Evolutionary conservation across 306 rosid genomes (phyloP), one percentile per base, ranked within the genome.

Genomic region (Hippophae tibetana): DNA sequence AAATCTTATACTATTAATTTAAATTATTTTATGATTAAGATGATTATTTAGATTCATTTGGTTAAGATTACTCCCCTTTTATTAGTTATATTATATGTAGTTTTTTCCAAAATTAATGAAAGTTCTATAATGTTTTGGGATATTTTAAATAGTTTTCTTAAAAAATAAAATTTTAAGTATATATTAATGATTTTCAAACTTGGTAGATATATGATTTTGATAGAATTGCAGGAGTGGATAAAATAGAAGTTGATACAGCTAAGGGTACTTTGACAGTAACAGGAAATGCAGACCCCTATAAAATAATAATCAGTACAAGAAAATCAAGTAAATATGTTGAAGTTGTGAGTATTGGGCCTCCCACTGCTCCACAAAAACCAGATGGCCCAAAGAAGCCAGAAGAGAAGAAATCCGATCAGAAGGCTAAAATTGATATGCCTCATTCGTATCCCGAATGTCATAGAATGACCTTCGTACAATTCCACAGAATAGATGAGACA

Each of bases 251-350:
- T 4, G 93, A 84, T 64, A 89, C 63, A 72, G 79, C 49, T 46
- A 82, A 80, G 57, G 89, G 84, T 12, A 80, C 81, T 13, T 49
- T 84, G 67, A 77, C 78, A 0, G 79, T 87, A 43, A 82, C 76
- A 5, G 96, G 96, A 5, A 42, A 75, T n/a, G 89, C 89, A 47
- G 95, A 87, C 54, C 93, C 95, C 2, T 78, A 71, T 53, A 79
- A 76, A 0, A 80, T 84, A 45, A 77, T 87, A 6, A 62, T 76
- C 13, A 63, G 75, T 7, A 66, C 72, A 38, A 80, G 86, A 70
- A 80, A 80, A 63, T 69, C 73, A 0, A 79, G 82, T 5, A 87
- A 74, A 69, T 42, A 1, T 63, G 93, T 57, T 0, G 75, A 84
- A 26, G 75, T 84, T 2, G 72, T 84, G 23, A 87, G 70, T 54